Percentiles rank a stretch among this genome's conserved stretches.
Evolutionary conservation across 495 filamentous ascomycete genomes (phyloP).

Genomic region (Aspergillus sclerotiicarbonarius): DNA sequence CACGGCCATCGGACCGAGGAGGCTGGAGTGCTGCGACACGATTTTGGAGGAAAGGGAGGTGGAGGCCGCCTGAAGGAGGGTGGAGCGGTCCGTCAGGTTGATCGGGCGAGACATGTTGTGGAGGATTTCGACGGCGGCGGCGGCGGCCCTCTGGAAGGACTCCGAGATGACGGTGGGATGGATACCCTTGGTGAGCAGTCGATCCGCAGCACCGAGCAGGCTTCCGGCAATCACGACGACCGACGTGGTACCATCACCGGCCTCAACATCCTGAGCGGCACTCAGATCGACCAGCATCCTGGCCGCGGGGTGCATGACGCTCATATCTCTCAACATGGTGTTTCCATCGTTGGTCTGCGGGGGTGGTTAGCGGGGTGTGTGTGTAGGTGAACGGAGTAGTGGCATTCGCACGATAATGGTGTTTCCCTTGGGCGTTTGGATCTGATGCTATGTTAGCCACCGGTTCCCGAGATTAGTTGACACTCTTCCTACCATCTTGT

Average conservation of each 20-base stretch:
- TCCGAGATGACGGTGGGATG: slow-evolving; percentile 98
- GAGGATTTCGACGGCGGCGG: slow-evolving; percentile 80
- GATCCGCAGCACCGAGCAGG: slow-evolving; percentile 88
- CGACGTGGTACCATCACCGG: slow-evolving; percentile 96
- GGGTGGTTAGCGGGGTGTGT: slow-evolving; percentile 35
- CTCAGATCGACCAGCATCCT: slow-evolving; percentile 98
- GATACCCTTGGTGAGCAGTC: slow-evolving; percentile 85
- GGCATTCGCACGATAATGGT: slow-evolving; percentile 73
- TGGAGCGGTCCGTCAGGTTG: slow-evolving; percentile 78
- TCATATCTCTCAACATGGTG: slow-evolving; percentile 98
- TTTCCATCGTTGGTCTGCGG: slow-evolving; percentile 90
- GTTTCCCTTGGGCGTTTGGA: slow-evolving; percentile 91
- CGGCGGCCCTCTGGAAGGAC: slow-evolving; percentile 92
- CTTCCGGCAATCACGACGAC: slow-evolving; percentile 97
- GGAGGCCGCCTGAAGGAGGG: slow-evolving; percentile 92
- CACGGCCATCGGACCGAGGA: slow-evolving; percentile 93
- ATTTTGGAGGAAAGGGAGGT: slow-evolving; percentile 99
- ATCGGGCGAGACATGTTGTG: slow-evolving; percentile 96
- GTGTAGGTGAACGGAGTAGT: slow-evolving; percentile 6
- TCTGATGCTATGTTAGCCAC: slow-evolving; percentile 47
- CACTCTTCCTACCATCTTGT: slow-evolving; percentile 75
- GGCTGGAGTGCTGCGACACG: slow-evolving; percentile 89
- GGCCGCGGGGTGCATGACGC: slow-evolving; percentile 95
- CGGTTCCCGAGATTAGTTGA: neutral
- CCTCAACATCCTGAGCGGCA: slow-evolving; percentile 96